Evolutionary conservation across 2,329 filamentous ascomycete genomes (phyloP), one percentile per base, ranked within the genome.

Genomic region (Parastagonospora nodorum): DNA sequence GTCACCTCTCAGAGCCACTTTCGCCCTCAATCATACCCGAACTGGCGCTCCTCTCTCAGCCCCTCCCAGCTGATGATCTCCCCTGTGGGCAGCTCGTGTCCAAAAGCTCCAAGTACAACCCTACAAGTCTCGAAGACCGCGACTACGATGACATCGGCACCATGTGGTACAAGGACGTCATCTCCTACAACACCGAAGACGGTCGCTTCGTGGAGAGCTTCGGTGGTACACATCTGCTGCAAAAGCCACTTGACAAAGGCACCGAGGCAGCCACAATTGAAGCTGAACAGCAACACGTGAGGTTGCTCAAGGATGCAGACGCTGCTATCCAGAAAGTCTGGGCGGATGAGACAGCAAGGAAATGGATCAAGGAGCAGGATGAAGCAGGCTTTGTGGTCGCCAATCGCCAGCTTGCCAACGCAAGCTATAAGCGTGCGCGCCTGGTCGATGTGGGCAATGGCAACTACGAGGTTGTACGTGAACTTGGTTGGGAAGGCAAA

Each of bases 121-220:
- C 69, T n/a, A 52, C 62, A 8, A 53, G 50, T 2, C 64, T 73
- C 33, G 57, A 64, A 45, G 64, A 72, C 56, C 61, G 66, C 40
- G 67, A 73, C 64, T 73, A 64, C 56, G 68, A 72, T 37, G 70
- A 73, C 49, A 53, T 68, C 27, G 69, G 68, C 55, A 64, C 63
- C 2, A 59, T 61, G 42, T 73, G 69, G 69, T 71, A 72, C 66
- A 73, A 73, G 43, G 69, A 72, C 31, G 69, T 73, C 35, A 68
- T 73, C 47, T 55, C 66, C 55, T 59, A 71, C 53, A 54, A 64
- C 52, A 30, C 53, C 4, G 46, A 48, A n/a, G 51, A 58, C 10
- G 64, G 63, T 28, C 35, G 45, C 45, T 71, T 73, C 45, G 48
- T 61, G 32, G 58, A 65, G 38, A 66, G 62, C 39, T 66, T 71